Base-by-base conservation (phyloP, 345 rosid species). In the Eucalyptus decipiens region DNA sequence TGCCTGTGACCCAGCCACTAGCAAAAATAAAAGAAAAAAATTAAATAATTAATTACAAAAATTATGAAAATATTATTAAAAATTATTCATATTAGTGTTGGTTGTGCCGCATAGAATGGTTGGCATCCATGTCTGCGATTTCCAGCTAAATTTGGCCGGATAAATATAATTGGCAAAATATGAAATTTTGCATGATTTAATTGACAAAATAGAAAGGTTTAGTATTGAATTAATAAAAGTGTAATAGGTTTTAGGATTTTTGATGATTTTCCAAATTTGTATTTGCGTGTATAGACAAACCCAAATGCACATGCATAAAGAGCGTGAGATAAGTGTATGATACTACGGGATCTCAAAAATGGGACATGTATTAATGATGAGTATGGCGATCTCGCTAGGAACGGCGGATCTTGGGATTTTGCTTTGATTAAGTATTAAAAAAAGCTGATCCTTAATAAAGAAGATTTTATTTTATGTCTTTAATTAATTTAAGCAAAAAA, bases 51-150 rank as follows among this genome's bases (percentile, higher is more conserved):
- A 8, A 4, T 7, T 54, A 3, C 23, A 54, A 54, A 21, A 21
- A 23, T 0, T 54, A 54, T 54, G 9, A 54, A 54, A 56, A 23
- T 4, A 56, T 56, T 56, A 4, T 56, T 56, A 56, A 56, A 56
- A 56, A 9, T 56, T 56, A 9, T 56, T 26, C 2, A 9, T 23
- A 11, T 56, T 26, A 56, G 1, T 0, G 14, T 26, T 56, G 6
- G 2, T 56, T 26, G 1, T 56, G 2, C 9, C 0, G 0, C 30
- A 1, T 56, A 56, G 0, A 0, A 56, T 23, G 62, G 0, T 26
- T 23, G 62, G 13, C 30, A 26, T 56, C 62, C 13, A 56, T 9
- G 9, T 56, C 1, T 2, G 3, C 2, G 0, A 56, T 56, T 24
- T 56, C 30, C 6, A 0, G 21, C 13, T 26, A 56, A 56, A 56